phyloP scores from a whole-genome alignment of 108 stramenopile genomes.

The Discostella pseudostelligera region DNA sequence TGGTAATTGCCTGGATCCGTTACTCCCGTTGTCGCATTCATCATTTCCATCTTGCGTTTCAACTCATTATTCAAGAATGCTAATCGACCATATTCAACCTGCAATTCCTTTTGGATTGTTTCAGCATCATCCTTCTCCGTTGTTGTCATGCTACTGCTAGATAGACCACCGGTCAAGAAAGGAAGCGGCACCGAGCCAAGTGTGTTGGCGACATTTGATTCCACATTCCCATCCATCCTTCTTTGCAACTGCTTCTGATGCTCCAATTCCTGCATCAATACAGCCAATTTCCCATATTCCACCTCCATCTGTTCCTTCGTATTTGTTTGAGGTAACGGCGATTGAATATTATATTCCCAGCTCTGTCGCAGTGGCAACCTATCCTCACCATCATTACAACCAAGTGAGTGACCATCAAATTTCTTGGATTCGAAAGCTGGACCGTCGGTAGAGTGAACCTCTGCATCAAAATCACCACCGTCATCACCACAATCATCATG shows the following conservation, averaged over 20 bases:
- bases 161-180: background rate
- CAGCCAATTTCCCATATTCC: slow-evolving; percentile 8
- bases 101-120: background rate
- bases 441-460: no score
- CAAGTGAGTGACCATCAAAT: background rate
- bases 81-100: slow-evolving; percentile 23
- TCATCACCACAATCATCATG: background rate
- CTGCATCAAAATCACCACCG: background rate
- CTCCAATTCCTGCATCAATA: background rate
- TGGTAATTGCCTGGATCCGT: background rate
- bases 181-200: background rate
- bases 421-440: background rate
- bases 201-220: background rate
- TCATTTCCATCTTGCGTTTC: slow-evolving; percentile 19
- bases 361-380: background rate
- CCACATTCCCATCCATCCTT: background rate
- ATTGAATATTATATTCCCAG: slow-evolving; percentile 4
- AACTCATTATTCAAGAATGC: slow-evolving; percentile 31
- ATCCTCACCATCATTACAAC: background rate
- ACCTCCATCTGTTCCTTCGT: slow-evolving; percentile 1
- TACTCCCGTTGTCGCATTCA: background rate
- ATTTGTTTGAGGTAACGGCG: background rate
- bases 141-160: background rate
- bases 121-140: background rate
- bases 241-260: background rate